A percentile compares a stretch with the other conserved stretches of the same genome.
Evolutionary conservation across 768 basidiomycete species (phyloP).

Genomic region (Rhizopogon vulgaris): DNA sequence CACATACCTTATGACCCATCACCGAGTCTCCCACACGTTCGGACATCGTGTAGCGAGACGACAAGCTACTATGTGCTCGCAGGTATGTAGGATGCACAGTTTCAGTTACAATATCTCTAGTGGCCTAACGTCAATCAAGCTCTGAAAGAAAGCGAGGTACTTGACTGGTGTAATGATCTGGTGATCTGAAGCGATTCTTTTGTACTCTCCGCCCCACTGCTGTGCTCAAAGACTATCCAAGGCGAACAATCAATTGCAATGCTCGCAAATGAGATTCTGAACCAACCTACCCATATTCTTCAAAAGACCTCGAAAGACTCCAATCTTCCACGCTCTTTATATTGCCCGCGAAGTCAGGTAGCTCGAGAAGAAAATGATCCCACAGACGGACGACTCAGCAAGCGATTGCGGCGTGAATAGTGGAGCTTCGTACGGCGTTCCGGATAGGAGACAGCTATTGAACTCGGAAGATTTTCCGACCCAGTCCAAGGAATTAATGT

Average conservation of each 20-base stretch:
- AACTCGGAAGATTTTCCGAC: neutral
- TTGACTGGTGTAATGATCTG: slow-evolving; percentile 17
- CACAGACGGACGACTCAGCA: slow-evolving; percentile 9
- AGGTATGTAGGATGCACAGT: too few relatives aligned
- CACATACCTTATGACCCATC: too few relatives aligned
- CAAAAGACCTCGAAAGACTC: neutral
- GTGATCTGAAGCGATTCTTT: slow-evolving; percentile 1
- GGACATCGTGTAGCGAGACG: too few relatives aligned
- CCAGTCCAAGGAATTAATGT: neutral
- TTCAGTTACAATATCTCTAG: slow-evolving; percentile 2
- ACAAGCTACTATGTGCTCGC: too few relatives aligned
- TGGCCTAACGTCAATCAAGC: neutral
- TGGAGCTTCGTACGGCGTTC: neutral
- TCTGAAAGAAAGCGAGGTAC: neutral
- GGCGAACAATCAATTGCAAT: slow-evolving; percentile 2
- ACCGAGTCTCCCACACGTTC: too few relatives aligned
- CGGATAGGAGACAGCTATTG: slow-evolving; percentile 2
- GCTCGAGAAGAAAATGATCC: slow-evolving; percentile 3
- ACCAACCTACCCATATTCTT: neutral
- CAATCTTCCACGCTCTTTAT: neutral
- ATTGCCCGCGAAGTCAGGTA: neutral
- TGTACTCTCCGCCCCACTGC: slow-evolving; percentile 27
- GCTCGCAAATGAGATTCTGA: neutral
- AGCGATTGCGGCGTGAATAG: neutral
- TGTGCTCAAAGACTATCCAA: neutral